Conservation (phyloP, 441 rosid species). For the Bruguiera hainesii region DNA sequence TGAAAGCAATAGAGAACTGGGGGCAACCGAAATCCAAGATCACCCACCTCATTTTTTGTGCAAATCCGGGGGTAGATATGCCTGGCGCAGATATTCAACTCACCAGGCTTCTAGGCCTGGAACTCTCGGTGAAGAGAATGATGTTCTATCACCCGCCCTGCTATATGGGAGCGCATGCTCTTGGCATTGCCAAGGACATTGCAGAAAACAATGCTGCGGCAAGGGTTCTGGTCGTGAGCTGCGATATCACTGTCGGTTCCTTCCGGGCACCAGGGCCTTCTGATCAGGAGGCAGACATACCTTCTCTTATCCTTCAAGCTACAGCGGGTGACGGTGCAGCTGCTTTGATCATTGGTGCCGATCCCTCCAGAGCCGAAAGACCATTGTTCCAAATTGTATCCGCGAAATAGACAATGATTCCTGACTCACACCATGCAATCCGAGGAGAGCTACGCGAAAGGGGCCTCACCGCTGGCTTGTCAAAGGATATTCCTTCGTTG, state of each 20-base stretch:
- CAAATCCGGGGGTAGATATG: constrained; percentile 18
- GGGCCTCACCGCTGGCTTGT: background rate
- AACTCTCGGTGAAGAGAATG: constrained; percentile 7
- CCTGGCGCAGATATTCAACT: constrained; percentile 17
- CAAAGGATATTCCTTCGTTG: background rate
- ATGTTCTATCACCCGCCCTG: constrained; percentile 20
- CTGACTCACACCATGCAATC: background rate
- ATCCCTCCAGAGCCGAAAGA: background rate
- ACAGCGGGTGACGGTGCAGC: background rate
- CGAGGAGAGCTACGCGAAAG: background rate
- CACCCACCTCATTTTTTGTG: constrained; percentile 16
- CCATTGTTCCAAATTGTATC: constrained; percentile 11
- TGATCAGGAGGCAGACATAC: background rate
- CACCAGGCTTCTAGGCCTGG: constrained; percentile 14
- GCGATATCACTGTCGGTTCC: background rate
- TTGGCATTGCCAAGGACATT: constrained; percentile 14
- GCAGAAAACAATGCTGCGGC: constrained; percentile 9
- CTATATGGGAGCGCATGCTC: background rate
- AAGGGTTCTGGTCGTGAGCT: constrained; percentile 8
- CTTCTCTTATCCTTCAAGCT: background rate
- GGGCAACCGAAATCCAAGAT: constrained; percentile 15
- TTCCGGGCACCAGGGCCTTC: constrained; percentile 2
- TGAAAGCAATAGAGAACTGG: constrained; percentile 22
- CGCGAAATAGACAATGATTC: background rate
- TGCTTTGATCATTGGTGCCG: constrained; percentile 7